phyloP scores from a whole-genome alignment of 2,329 filamentous ascomycete genomes.

The Lachnellula cervina region DNA sequence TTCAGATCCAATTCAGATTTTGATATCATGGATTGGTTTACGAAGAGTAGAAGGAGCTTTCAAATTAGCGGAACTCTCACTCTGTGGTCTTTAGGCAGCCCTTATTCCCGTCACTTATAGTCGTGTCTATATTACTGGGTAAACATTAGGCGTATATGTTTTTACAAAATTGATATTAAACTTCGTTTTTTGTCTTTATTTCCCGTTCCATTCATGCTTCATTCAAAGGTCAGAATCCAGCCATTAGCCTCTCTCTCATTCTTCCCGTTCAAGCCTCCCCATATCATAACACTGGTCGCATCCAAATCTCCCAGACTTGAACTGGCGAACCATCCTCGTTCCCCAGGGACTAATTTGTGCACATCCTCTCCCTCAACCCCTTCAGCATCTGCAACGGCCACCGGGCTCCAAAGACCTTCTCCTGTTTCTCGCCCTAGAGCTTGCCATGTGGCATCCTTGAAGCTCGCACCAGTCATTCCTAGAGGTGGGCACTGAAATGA shows the following conservation, averaged over 20 bases:
- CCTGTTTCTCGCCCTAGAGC: constrained; percentile 48
- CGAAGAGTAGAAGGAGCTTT: no score
- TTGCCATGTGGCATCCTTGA: constrained; percentile 51
- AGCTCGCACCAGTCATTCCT: constrained; percentile 49
- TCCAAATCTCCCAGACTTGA: constrained; percentile 54
- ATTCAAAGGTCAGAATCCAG: constrained; percentile 56
- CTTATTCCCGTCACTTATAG: no score
- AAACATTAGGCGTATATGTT: no score
- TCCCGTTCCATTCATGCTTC: neutral
- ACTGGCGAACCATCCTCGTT: constrained; percentile 54
- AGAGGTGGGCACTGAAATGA: constrained; percentile 55
- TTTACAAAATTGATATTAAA: no score
- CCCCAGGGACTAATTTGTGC: constrained; percentile 42
- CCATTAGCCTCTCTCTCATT: constrained; percentile 54
- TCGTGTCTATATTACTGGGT: no score
- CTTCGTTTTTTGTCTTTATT: no score
- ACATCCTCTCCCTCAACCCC: constrained; percentile 41
- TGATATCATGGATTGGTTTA: no score
- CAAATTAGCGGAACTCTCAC: no score
- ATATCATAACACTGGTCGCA: constrained; percentile 54
- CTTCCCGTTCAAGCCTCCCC: constrained; percentile 52
- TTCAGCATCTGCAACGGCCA: constrained; percentile 45
- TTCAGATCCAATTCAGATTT: no score
- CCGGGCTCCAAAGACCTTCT: constrained; percentile 54
- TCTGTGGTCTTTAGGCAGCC: no score